Base-by-base conservation (phyloP, 2,329 filamentous ascomycete genomes). In the Aspergillus sp. region DNA sequence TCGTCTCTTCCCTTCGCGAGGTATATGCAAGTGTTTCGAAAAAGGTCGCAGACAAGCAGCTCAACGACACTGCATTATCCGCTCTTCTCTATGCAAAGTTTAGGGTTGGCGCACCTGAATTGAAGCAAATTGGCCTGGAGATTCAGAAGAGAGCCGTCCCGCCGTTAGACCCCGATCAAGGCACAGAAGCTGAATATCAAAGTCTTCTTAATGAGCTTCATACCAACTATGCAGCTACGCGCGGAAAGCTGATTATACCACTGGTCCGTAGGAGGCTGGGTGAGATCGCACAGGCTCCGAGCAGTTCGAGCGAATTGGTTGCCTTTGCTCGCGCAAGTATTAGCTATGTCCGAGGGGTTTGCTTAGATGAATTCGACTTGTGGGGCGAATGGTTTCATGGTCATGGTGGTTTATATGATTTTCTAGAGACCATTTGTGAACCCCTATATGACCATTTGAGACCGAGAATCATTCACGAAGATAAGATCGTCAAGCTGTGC, bases 21-120 rank as follows among this genome's bases (percentile, higher is more conserved):
- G 86, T 84, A 46, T 84, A 82, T 51, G 81, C 83, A 46, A 86
- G 83, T 64, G 86, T 86, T 47, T 81, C 82, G 20, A 86, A 82
- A 72, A 83, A 85, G 55, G 86, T 86, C 65, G 84, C 85, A 34
- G 84, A 87, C 60, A 82, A 83, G n/a, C 85, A 88, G 63, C 75
- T 89, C 42, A 90, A 88, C 61, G 87, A 90, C 61, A 89, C 87
- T 1, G 88, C 87, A 2, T 85, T 89, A 77, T 89, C 88, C 20
- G 86, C 88, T 9, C 73, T 90, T 8, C 75, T 90, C 2, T 90
- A 90, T 66, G 86, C 88, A 19, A 90, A 89, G 64, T 90, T 89
- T 61, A 80, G 86, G 24, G 84, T 88, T 22, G 84, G 83, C 45
- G 87, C 87, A 2, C 80, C 84, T 3, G 85, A 88, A 61, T 73